Evolutionary conservation across 2,329 filamentous ascomycete genomes (phyloP).

Genomic region (Colletotrichum zoysiae): DNA sequence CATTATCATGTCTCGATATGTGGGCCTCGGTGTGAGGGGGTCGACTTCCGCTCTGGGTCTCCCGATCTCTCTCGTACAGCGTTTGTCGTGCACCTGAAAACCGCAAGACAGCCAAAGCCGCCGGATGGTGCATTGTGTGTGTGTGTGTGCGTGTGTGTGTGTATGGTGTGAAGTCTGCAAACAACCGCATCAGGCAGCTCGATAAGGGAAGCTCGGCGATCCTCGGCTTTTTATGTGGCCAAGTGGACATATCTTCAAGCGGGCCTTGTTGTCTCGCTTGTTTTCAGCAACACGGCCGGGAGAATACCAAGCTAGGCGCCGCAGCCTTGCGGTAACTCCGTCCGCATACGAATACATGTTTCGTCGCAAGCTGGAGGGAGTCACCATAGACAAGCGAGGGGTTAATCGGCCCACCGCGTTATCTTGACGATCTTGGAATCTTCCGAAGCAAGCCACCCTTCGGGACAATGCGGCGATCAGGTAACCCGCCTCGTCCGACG

Average conservation of each 20-base stretch:
- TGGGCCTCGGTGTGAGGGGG: neutral
- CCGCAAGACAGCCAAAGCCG: neutral
- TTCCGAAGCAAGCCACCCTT: neutral
- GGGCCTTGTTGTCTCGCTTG: slow-evolving; percentile 26
- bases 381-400: neutral
- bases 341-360: slow-evolving; percentile 11
- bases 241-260: slow-evolving; percentile 18
- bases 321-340: slow-evolving; percentile 31
- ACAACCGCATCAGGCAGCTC: slow-evolving; percentile 3
- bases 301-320: slow-evolving; percentile 10
- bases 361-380: neutral
- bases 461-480: slow-evolving; percentile 6
- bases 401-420: neutral
- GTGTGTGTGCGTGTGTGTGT: too few relatives aligned
- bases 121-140: too few relatives aligned
- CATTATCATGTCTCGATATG: slow-evolving; percentile 6
- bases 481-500: slow-evolving; percentile 5
- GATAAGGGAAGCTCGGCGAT: slow-evolving; percentile 13
- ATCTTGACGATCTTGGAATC: slow-evolving; percentile 21
- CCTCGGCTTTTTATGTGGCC: slow-evolving; percentile 32
- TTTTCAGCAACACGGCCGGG: slow-evolving; percentile 34
- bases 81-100: neutral
- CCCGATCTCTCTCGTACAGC: neutral
- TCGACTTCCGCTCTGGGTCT: slow-evolving; percentile 20
- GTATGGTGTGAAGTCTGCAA: slow-evolving; percentile 19